phyloP scores from a whole-genome alignment of 805 yeast species.

The Dipodascopsis tothii region DNA sequence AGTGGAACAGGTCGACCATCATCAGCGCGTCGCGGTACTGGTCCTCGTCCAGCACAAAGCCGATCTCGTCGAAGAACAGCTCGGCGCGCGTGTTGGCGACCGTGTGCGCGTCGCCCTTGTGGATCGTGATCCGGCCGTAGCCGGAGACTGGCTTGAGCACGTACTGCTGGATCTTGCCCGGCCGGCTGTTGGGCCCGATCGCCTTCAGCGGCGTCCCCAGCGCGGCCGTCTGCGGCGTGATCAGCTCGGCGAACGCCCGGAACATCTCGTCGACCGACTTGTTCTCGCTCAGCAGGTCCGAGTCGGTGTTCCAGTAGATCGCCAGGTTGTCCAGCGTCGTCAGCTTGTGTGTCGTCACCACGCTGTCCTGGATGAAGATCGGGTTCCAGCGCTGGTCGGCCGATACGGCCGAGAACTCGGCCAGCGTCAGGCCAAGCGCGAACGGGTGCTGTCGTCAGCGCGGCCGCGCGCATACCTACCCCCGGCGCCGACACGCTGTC shows the following conservation, averaged over 20 bases:
- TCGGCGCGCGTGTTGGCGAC: conserved; percentile 67
- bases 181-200: conserved; percentile 7
- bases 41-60: conserved; percentile 73
- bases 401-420: conserved; percentile 85
- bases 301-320: conserved; percentile 75
- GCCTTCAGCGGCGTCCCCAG: conserved; percentile 6
- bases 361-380: conserved; percentile 67
- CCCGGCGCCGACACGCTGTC: conserved; percentile 66
- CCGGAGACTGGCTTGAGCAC: conserved; percentile 85
- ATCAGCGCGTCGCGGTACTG: conserved; percentile 78
- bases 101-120: conserved; percentile 60
- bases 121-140: conserved; percentile 69
- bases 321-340: conserved; percentile 55
- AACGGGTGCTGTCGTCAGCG: conserved; percentile 44
- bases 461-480: conserved; percentile 3
- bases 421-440: conserved; percentile 72
- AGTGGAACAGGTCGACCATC: conserved; percentile 73
- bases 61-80: conserved; percentile 77
- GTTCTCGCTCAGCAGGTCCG: conserved; percentile 40
- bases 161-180: conserved; percentile 27
- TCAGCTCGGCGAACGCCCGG: conserved; percentile 39
- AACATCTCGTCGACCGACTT: conserved; percentile 41
- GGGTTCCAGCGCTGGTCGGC: conserved; percentile 82
- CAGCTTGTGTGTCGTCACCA: conserved; percentile 57
- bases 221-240: conserved; percentile 26